Evolutionary conservation across 73 alveolate species (phyloP).

Genomic region (Paraurostyla sp.): DNA sequence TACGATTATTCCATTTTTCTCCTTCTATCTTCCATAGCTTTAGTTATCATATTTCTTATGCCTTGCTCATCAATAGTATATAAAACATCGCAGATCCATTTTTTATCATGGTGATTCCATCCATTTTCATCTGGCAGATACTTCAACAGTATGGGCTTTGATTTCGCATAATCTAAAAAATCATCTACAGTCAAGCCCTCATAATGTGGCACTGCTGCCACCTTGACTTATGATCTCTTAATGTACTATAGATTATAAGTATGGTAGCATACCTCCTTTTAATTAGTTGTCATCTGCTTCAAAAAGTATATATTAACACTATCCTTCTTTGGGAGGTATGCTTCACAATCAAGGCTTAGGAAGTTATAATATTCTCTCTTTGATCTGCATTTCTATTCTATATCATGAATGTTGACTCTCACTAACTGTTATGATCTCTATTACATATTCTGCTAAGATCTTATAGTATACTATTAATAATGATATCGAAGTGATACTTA

Average conservation of each 20-base stretch:
- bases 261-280: background rate
- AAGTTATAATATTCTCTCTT: background rate
- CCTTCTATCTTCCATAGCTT: background rate
- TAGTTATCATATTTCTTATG: background rate
- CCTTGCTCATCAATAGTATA: background rate
- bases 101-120: background rate
- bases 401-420: background rate
- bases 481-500: too few species aligned
- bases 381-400: background rate
- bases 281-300: background rate
- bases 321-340: background rate
- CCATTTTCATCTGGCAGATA: background rate
- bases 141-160: background rate
- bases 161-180: background rate
- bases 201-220: background rate
- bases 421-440: background rate
- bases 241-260: background rate
- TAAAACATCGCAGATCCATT: too few species aligned
- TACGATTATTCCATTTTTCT: background rate
- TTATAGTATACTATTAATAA: too few species aligned
- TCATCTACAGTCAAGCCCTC: background rate
- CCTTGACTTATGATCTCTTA: background rate
- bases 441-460: too few species aligned
- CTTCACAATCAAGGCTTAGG: background rate
- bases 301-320: background rate